These are phyloP conservation scores for Suhomyces guaymorum DNA, from an alignment of 1,139 yeast genomes.

Conservation along the genomic window DNA sequence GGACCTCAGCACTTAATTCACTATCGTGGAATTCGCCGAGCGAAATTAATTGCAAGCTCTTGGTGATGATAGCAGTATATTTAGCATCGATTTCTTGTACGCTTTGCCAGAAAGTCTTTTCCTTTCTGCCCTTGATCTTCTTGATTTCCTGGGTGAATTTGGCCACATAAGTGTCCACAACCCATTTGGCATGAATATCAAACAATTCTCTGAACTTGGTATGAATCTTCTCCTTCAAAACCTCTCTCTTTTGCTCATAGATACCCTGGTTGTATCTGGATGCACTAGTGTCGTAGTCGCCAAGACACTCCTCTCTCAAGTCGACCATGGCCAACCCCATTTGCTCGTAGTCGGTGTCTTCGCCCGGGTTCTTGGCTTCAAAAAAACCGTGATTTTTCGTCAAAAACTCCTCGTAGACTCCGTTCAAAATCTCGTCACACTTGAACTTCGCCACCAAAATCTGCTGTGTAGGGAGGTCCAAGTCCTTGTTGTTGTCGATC, in stretches of 20 bases:
- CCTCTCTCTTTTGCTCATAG: slow-evolving; percentile 59
- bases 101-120: slow-evolving; percentile 6
- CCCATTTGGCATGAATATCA: slow-evolving; percentile 25
- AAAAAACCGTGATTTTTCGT: slow-evolving; percentile 29
- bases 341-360: slow-evolving; percentile 33
- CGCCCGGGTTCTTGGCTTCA: slow-evolving; percentile 14
- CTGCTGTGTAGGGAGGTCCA: slow-evolving; percentile 96
- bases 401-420: slow-evolving; percentile 51
- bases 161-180: slow-evolving; percentile 9
- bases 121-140: slow-evolving; percentile 11
- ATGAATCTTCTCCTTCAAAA: slow-evolving; percentile 50
- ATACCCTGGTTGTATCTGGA: slow-evolving; percentile 68
- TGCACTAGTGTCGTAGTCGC: slow-evolving; percentile 65
- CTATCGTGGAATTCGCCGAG: slow-evolving; percentile 23
- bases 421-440: slow-evolving; percentile 80
- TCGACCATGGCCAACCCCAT: slow-evolving; percentile 44
- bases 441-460: slow-evolving; percentile 90
- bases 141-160: slow-evolving; percentile 9
- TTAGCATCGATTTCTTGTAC: slow-evolving; percentile 7
- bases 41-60: slow-evolving; percentile 23
- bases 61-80: slow-evolving; percentile 17
- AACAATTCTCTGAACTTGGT: slow-evolving; percentile 46
- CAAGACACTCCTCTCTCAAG: slow-evolving; percentile 48
- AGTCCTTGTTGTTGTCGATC: slow-evolving; percentile 86
- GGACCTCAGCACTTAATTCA: slow-evolving; percentile 17